Evolutionary conservation across 176 grass and related monocot species (phyloP), one percentile per base, ranked within the genome.

Genomic region (Aegilops longissima): DNA sequence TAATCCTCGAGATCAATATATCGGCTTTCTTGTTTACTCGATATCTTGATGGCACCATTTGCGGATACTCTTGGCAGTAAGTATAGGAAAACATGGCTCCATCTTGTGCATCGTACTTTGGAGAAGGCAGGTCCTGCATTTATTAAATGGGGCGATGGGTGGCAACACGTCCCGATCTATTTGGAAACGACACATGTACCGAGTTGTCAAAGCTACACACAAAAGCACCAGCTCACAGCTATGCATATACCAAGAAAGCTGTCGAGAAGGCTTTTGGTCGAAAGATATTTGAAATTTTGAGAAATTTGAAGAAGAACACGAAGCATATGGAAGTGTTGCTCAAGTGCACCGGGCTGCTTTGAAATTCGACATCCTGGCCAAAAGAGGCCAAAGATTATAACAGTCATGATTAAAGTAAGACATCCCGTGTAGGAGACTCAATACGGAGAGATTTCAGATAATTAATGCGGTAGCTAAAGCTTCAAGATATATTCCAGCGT

Each of bases 131-230:
- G 97, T 65, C 97, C 97, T 56, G 97, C 97, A 21, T 98, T 98
- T 80, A 98, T 98, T 64, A 98, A 98, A 90, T 98, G 97, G 97
- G 97, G 97, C 42, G 92, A 98, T 99, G 97, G 97, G 97, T 92
- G 66, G 97, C 97, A 11, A 99, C 97, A 59, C 88, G 94, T 14
- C 97, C 97, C 10, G 97, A 96, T 85, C 88, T 99, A 7, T 99
- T 99, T 84, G 88, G 90, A 36, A 76, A 89, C 65, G 97, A 99
- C 64, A 77, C 96, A 47, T 99, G 94, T 83, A 52, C 90, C 9
- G 94, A 96, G 66, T 80, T 99, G 73, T 85, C 97, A 75, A 96
- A 96, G 66, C 85, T 99, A 29, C 97, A 99, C 71, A 91, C 89
- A 54, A 94, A 94, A 85, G 94, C 97, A 83, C 97, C 97, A 39